Conservation (phyloP, 2,329 filamentous ascomycete species). For the Stromatinia cepivora region DNA sequence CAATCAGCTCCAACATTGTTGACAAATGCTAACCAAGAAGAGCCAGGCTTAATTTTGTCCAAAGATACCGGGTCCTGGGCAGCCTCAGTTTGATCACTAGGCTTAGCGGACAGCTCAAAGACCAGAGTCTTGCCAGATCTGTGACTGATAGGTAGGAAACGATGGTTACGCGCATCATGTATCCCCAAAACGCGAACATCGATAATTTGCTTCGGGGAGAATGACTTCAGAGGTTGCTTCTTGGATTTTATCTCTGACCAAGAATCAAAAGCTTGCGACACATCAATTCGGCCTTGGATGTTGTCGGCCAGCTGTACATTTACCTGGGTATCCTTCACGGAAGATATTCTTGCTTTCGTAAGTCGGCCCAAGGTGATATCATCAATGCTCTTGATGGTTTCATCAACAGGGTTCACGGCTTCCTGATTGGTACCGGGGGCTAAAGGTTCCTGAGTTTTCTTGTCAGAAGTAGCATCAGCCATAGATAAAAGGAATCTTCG, state of each 20-base stretch:
- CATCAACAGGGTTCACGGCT: slow-evolving; percentile 64
- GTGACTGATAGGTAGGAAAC: slow-evolving; percentile 89
- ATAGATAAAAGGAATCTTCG: slow-evolving; percentile 68
- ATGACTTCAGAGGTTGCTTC: slow-evolving; percentile 75
- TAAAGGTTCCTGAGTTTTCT: slow-evolving; percentile 37
- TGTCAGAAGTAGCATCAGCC: slow-evolving; percentile 51
- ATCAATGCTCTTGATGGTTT: slow-evolving; percentile 60
- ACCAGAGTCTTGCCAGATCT: slow-evolving; percentile 74
- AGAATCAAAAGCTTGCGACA: slow-evolving; percentile 84
- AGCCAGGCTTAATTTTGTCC: slow-evolving; percentile 70
- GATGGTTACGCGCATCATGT: slow-evolving; percentile 86
- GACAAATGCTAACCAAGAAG: slow-evolving; percentile 77
- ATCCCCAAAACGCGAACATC: slow-evolving; percentile 78
- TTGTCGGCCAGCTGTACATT: slow-evolving; percentile 88
- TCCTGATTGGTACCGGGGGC: slow-evolving; percentile 44
- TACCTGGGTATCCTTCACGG: slow-evolving; percentile 86
- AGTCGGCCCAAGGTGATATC: slow-evolving; percentile 73
- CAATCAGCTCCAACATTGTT: slow-evolving; percentile 82
- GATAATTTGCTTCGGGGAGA: slow-evolving; percentile 69
- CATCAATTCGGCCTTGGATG: slow-evolving; percentile 87
- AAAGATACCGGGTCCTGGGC: slow-evolving; percentile 67
- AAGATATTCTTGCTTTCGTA: slow-evolving; percentile 75
- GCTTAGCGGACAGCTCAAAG: slow-evolving; percentile 83
- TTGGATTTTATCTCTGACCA: slow-evolving; percentile 85
- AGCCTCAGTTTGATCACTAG: slow-evolving; percentile 52